A percentile compares a stretch with the other conserved stretches of the same genome.
phyloP scores from a whole-genome alignment of 2,329 filamentous ascomycete species.

The Niveomyces coronatus region DNA sequence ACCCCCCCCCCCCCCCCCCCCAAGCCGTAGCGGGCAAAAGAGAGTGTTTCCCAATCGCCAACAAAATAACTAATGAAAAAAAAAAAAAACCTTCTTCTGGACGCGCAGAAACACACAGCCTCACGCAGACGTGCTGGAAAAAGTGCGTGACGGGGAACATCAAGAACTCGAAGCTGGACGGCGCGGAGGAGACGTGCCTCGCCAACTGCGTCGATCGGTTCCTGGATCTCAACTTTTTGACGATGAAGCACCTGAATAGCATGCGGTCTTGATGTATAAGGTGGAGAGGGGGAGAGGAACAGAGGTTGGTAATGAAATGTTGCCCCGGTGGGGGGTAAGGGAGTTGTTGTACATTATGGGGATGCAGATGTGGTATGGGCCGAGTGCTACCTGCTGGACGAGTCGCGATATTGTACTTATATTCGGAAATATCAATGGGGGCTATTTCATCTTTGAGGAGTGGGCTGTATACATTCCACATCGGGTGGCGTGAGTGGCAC shows the following conservation, averaged over 20 bases:
- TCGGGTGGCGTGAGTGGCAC: no score
- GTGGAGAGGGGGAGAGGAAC: background rate
- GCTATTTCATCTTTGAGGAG: no score
- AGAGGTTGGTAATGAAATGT: no score
- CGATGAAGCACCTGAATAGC: constrained; percentile 74
- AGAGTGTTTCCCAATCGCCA: no score
- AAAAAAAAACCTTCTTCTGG: constrained; percentile 9
- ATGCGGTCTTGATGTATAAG: constrained; percentile 27
- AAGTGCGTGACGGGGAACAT: constrained; percentile 79
- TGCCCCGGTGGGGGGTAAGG: no score
- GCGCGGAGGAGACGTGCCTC: constrained; percentile 71
- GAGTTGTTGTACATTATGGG: no score
- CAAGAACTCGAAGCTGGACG: constrained; percentile 61
- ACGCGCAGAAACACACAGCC: constrained; percentile 38
- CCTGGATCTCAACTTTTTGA: constrained; percentile 75
- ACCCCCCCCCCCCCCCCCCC: background rate
- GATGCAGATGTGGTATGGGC: no score
- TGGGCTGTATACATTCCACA: no score
- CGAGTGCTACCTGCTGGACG: no score
- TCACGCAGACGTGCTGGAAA: constrained; percentile 78
- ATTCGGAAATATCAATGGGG: no score
- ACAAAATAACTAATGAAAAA: background rate
- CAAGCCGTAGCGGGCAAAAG: background rate
- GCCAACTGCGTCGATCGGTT: constrained; percentile 91
- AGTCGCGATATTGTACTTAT: no score